Evolutionary conservation across 116 monocot species (phyloP), one percentile per base, ranked within the genome.

Genomic region (Trichopus zeylanicus): DNA sequence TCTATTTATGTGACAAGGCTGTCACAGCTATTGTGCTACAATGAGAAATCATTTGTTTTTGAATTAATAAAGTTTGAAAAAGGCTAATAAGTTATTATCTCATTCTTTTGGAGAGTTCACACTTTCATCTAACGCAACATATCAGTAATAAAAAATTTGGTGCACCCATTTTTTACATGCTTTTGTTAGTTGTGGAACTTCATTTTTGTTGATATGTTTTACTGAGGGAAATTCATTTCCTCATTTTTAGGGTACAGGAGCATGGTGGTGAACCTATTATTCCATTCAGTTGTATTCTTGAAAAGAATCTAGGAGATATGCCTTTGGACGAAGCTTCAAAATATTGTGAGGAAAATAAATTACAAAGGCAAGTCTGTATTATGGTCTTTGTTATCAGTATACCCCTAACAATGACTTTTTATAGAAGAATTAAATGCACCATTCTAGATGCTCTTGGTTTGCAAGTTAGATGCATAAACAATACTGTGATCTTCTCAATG

Each of bases 291-390:
- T 91, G 98, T 75, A 62, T 75, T 59, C 74, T 99, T 59, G 98
- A 99, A 72, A 79, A 78, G 67, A 82, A 72, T 38, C 78, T 99
- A 57, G 56, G 57, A 26, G 98, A 99, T 73, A 92, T 99, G 92
- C 98, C 98, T 24, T 82, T 75, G 25, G 98, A 91, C 68, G 98
- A 99, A 85, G 85, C 98, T 75, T 88, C 92, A 30, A 92, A 92
- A 60, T 99, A 99, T 59, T 99, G 98, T 46, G 82, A 91, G 37
- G 82, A 92, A 63, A 99, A 99, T 58, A 91, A 99, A 61, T 30
- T 99, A 60, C 80, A 88, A 61, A 99, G 98, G 98, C 66, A 59
- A 76, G 72, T 49, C 4, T 13, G 3, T 42, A 42, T 18, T 3
- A 42, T n/a, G 13, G 29, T 38, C 12, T 29, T 42, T 2, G 8